phyloP scores from a whole-genome alignment of 768 basidiomycete species.

The Megacollybia marginata region DNA sequence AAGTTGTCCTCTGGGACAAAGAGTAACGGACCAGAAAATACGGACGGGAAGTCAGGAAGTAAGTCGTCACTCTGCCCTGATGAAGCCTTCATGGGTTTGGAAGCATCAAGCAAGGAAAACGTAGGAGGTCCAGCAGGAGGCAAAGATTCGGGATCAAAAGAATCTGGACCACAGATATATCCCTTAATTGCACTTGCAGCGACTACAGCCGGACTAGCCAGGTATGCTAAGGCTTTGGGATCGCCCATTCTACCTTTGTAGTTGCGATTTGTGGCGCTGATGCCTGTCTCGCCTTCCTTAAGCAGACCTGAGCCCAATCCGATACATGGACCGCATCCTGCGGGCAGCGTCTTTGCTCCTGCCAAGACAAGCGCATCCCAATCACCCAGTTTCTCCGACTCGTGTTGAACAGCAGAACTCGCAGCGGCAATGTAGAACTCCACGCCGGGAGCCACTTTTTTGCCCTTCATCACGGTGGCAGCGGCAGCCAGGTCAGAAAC shows the following conservation, averaged over 20 bases:
- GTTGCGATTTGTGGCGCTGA: slow-evolving; percentile 97
- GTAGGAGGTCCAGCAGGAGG: slow-evolving; percentile 47
- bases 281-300: slow-evolving; percentile 92
- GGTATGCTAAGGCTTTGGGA: slow-evolving; percentile 90
- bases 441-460: slow-evolving; percentile 78
- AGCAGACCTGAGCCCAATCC: slow-evolving; percentile 89
- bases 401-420: slow-evolving; percentile 84
- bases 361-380: slow-evolving; percentile 84
- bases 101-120: slow-evolving; percentile 42
- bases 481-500: slow-evolving; percentile 92
- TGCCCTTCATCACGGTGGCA: slow-evolving; percentile 79
- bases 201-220: slow-evolving; percentile 94
- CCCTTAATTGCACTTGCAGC: slow-evolving; percentile 93
- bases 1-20: slow-evolving; percentile 96
- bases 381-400: slow-evolving; percentile 77
- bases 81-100: slow-evolving; percentile 19
- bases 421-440: slow-evolving; percentile 98
- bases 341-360: slow-evolving; percentile 88
- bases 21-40: slow-evolving; percentile 79
- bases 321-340: slow-evolving; percentile 97
- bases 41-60: slow-evolving; percentile 74
- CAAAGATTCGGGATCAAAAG: slow-evolving; percentile 44
- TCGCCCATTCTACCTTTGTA: slow-evolving; percentile 99
- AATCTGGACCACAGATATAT: slow-evolving; percentile 78
- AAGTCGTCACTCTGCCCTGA: slow-evolving; percentile 6